phyloP scores from a whole-genome alignment of 345 rosid species.

The Pugionium dolabratum region DNA sequence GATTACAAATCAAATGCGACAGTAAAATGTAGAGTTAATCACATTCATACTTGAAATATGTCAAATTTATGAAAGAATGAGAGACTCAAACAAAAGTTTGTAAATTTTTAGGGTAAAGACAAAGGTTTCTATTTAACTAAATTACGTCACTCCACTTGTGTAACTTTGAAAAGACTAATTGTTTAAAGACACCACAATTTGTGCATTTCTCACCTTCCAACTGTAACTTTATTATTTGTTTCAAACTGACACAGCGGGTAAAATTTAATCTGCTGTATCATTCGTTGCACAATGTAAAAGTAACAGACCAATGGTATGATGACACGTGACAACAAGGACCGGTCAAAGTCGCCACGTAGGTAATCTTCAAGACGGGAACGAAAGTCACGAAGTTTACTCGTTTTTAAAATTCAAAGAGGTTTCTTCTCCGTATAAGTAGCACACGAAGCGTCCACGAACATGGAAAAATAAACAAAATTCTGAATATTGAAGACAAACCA shows the following conservation, averaged over 20 bases:
- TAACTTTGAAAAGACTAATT: conserved; percentile 11
- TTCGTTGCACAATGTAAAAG: conserved; percentile 9
- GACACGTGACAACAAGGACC: conserved; percentile 21
- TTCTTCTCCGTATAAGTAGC: conserved; percentile 42
- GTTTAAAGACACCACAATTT: conserved; percentile 30
- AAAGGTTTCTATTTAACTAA: neutral
- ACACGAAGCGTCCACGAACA: conserved; percentile 21
- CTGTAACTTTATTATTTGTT: conserved; percentile 30
- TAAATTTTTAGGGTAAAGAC: neutral
- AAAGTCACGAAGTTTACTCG: conserved; percentile 31
- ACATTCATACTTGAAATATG: neutral
- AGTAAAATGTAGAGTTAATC: conserved; percentile 1
- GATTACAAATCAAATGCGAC: conserved; percentile 11
- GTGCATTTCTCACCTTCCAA: conserved; percentile 43
- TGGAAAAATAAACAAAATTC: conserved; percentile 1
- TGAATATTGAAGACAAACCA: neutral
- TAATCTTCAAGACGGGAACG: neutral
- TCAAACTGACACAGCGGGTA: conserved; percentile 35
- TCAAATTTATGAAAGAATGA: too few relatives aligned
- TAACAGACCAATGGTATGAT: accelerated
- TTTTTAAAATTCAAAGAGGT: conserved; percentile 23
- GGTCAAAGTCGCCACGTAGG: conserved; percentile 42
- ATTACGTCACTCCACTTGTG: conserved; percentile 32
- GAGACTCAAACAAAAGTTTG: too few relatives aligned
- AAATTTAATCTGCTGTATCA: conserved; percentile 26